Evolutionary conservation across 163 green algal genomes (phyloP), one percentile per base, ranked within the genome.

Genomic region (Volvox carteri): DNA sequence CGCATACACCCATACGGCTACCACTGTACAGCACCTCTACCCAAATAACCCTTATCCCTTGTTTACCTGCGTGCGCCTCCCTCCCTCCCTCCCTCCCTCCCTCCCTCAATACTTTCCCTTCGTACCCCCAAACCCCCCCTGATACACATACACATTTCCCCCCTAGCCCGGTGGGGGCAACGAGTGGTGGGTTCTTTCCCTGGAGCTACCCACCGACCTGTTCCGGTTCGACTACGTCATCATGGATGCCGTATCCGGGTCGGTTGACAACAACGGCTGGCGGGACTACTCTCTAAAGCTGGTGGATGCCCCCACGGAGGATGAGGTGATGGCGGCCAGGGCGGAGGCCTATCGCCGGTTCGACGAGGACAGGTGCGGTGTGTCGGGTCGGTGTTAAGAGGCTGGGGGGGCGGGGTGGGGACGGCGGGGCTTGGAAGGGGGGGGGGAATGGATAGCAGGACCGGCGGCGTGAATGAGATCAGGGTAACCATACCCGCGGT

Each of bases 211-310:
- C 0, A 11, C 78, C 1, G 79, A 94, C n/a, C 78, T 96, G 1
- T 98, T 96, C 88, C 81, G 89, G 4, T 81, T 96, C 18, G 94
- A 98, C 83, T 98, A 95, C 89, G 96, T 98, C 30, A 54, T 97
- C 16, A 92, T 93, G 58, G 96, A 98, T 90, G 72, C 54, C 33
- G 48, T 42, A 33, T 93, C 87, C n/a, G 91, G 91, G 3, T 84
- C 87, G 1, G 92, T 96, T 30, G 96, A 98, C 88, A 98, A 98
- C 95, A 98, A 98, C 91, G 75, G 46, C 25, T 91, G 86, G n/a
- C 75, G 90, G 73, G 95, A 95, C 89, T 96, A 92, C 73, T 28
- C 56, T 48, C 70, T 96, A 30, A 23, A 52, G 65, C 89, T 96
- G 52, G 83, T 90, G 58, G 92, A 87, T 16, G 90, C 85, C 1